Conservation (phyloP, 2,329 filamentous ascomycete species). For the Fusarium robinianum region DNA sequence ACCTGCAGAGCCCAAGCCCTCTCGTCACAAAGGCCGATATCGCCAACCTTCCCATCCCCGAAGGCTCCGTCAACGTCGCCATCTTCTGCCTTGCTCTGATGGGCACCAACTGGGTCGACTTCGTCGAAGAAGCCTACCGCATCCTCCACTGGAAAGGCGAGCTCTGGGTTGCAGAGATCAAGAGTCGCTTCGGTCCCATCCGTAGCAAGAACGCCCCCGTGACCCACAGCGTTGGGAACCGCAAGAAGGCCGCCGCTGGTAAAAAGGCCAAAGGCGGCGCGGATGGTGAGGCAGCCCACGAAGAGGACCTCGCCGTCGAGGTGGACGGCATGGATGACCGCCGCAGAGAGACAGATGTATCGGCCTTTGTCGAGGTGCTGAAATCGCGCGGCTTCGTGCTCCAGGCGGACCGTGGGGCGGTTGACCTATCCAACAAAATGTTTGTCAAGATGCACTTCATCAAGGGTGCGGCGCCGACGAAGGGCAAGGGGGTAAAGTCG, state of each 20-base stretch:
- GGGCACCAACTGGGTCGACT: constrained; percentile 98
- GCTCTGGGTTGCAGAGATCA: constrained; percentile 97
- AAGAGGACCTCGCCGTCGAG: constrained; percentile 66
- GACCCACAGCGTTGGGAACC: constrained; percentile 72
- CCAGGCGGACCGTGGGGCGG: constrained; percentile 64
- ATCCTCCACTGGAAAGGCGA: constrained; percentile 92
- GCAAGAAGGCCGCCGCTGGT: constrained; percentile 55
- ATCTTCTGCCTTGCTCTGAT: constrained; percentile 97
- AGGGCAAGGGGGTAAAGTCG: constrained; percentile 70
- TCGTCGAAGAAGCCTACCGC: constrained; percentile 94
- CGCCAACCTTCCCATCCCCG: constrained; percentile 74
- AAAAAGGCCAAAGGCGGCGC: constrained; percentile 52
- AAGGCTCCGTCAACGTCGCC: constrained; percentile 79
- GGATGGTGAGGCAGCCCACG: constrained; percentile 55
- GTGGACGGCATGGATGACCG: constrained; percentile 69
- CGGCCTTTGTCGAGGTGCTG: constrained; percentile 83
- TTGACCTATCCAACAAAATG: constrained; percentile 94
- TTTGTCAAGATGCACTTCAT: constrained; percentile 97
- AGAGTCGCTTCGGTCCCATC: constrained; percentile 73
- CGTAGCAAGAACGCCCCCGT: constrained; percentile 50
- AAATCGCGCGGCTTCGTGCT: constrained; percentile 82
- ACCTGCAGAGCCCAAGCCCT: constrained; percentile 76
- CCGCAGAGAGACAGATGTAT: constrained; percentile 80
- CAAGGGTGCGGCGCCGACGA: constrained; percentile 75
- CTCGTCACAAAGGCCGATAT: constrained; percentile 90